phyloP scores from a whole-genome alignment of 495 filamentous ascomycete genomes.

The Annulohypoxylon moriforme region DNA sequence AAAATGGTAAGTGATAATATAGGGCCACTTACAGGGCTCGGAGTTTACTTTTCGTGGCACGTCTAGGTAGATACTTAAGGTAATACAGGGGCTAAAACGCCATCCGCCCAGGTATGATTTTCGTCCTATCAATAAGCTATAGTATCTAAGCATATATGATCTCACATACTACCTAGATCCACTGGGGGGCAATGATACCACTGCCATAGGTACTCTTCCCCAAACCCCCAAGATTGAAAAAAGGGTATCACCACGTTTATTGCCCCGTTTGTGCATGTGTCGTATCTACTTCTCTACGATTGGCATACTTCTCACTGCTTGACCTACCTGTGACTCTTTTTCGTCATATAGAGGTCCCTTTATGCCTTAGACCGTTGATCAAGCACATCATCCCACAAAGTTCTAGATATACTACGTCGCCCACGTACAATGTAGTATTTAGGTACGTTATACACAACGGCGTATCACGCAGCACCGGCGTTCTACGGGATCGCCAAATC shows the following conservation, averaged over 20 bases:
- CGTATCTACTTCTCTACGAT: constrained; percentile 24
- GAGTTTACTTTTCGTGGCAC: background rate
- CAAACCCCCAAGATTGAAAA: background rate
- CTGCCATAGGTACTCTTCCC: background rate
- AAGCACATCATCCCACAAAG: background rate
- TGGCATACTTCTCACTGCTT: constrained; percentile 1
- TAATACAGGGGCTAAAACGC: background rate
- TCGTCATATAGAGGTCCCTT: background rate
- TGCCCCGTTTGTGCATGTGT: constrained; percentile 3
- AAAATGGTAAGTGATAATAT: background rate
- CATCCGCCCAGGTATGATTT: background rate
- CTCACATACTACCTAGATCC: background rate
- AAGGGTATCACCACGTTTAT: constrained; percentile 4
- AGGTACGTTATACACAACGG: background rate
- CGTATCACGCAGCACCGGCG: background rate
- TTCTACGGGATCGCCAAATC: constrained; percentile 13
- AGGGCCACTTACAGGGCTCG: background rate
- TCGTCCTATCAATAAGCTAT: background rate
- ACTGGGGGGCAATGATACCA: background rate
- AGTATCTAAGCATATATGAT: background rate
- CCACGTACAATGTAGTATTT: background rate
- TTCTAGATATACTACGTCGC: constrained; percentile 2
- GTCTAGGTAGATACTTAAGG: background rate
- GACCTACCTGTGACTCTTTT: background rate
- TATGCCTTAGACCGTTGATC: background rate